A percentile compares a stretch with the other conserved stretches of the same genome.
Conservation (phyloP, 768 basidiomycete genomes). For the Lactifluus echinatus region DNA sequence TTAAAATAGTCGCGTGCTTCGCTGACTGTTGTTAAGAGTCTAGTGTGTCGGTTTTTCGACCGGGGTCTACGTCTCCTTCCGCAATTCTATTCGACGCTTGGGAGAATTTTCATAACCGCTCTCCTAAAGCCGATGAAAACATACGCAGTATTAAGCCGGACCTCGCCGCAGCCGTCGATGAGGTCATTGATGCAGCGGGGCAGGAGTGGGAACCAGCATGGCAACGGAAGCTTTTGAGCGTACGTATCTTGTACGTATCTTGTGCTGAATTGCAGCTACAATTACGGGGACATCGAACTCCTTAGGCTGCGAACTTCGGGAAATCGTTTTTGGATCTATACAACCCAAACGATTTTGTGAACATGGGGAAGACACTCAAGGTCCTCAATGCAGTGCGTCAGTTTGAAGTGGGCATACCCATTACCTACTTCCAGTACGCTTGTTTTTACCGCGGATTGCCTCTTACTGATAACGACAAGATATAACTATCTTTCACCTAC, state of each 20-base stretch:
- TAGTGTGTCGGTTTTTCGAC: constrained; percentile 75
- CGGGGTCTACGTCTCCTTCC: constrained; percentile 85
- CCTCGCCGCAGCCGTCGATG: constrained; percentile 77
- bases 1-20: background rate
- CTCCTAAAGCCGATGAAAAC: constrained; percentile 89
- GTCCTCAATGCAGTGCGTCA: constrained; percentile 89
- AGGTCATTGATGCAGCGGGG: constrained; percentile 90
- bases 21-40: constrained; percentile 37
- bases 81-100: constrained; percentile 91
- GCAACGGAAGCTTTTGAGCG: constrained; percentile 82
- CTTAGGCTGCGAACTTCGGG: constrained; percentile 92
- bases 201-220: constrained; percentile 85
- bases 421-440: constrained; percentile 83
- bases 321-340: constrained; percentile 89
- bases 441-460: constrained; percentile 2
- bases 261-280: background rate
- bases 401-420: constrained; percentile 87
- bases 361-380: constrained; percentile 87
- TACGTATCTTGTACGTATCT: constrained; percentile 34
- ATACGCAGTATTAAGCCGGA: constrained; percentile 85
- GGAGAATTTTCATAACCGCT: constrained; percentile 74
- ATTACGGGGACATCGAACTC: background rate
- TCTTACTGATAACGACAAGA: constrained; percentile 33
- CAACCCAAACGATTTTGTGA: constrained; percentile 85
- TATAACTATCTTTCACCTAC: constrained; percentile 75